Base-by-base conservation (phyloP, 139 green algal species). In the Gonium pectorale region DNA sequence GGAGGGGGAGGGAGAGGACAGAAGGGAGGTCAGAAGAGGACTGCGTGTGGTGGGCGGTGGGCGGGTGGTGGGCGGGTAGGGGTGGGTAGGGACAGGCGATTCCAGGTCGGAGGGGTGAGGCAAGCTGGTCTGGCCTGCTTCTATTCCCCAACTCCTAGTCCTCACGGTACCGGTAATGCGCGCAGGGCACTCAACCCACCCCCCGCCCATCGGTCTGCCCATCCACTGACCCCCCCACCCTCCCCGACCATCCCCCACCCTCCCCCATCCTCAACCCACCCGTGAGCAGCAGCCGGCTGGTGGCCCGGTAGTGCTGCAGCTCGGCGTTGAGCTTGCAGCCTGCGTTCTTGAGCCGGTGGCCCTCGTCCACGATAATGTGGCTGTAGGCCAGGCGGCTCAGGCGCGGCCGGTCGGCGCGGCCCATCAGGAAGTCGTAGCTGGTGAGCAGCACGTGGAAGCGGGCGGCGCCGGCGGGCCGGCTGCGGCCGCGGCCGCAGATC, bases 401-500 rank as follows among this genome's bases (percentile, higher is more conserved):
- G 24, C 89, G 83, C 3, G 87, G 86, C 38, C 89, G 67, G 83
- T 94, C 91, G 40, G 67, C 24, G 49, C 98, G 96, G 41, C 95
- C 90, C 97, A 99, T 99, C 74, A 98, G 93, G 84, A 96, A 98
- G 81, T 99, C 97, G 89, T 99, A 99, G 17, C 96, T 99, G 56
- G 97, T 99, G 6, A 99, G 94, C 79, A 99, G 90, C 64, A 99
- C 93, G 89, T 99, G 98, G 92, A 99, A 99, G 3, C n/a, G 31
- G 43, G 21, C 3, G 63, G 11, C 31, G 11, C 29, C 29, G 59
- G 11, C 29, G 40, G 29, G 22, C 43, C 43, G 40, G 67, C 78
- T 8, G 67, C 69, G 33, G 31, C 59, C 54, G 40, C 24, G 19
- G 27, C 11, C 27, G 51, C 37, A 72, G 40, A 64, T 51, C 22